phyloP scores from a whole-genome alignment of 345 rosid species.

The Brassica rapa region DNA sequence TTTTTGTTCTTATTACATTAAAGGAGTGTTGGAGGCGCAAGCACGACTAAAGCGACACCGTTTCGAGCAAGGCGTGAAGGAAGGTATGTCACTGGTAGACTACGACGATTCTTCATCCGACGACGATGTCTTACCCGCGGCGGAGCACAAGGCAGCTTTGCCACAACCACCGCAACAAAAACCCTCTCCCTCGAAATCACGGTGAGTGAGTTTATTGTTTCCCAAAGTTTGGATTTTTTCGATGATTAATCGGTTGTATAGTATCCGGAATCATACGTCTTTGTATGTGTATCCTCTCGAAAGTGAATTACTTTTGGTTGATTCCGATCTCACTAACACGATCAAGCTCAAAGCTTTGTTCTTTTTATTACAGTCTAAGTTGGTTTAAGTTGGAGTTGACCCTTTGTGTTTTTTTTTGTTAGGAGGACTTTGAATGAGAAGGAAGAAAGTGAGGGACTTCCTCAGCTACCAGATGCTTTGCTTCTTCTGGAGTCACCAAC shows the following conservation, averaged over 20 bases:
- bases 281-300: neutral
- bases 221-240: neutral
- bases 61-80: neutral
- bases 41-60: neutral
- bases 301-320: slow-evolving; percentile 1
- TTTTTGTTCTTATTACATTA: neutral
- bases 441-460: slow-evolving; percentile 36
- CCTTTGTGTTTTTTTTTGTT: neutral
- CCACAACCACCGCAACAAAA: neutral
- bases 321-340: neutral
- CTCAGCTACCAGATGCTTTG: slow-evolving; percentile 84
- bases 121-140: slow-evolving; percentile 21
- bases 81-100: slow-evolving; percentile 3
- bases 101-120: slow-evolving; percentile 44
- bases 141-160: neutral
- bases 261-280: neutral
- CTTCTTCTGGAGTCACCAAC: slow-evolving; percentile 61
- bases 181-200: neutral
- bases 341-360: slow-evolving; percentile 8
- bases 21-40: neutral
- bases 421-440: slow-evolving; percentile 42
- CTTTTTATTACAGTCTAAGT: neutral
- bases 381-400: neutral
- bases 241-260: neutral
- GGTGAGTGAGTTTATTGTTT: neutral